Evolutionary conservation across 768 basidiomycete species (phyloP).

Genomic region (Termitomyces sp.): DNA sequence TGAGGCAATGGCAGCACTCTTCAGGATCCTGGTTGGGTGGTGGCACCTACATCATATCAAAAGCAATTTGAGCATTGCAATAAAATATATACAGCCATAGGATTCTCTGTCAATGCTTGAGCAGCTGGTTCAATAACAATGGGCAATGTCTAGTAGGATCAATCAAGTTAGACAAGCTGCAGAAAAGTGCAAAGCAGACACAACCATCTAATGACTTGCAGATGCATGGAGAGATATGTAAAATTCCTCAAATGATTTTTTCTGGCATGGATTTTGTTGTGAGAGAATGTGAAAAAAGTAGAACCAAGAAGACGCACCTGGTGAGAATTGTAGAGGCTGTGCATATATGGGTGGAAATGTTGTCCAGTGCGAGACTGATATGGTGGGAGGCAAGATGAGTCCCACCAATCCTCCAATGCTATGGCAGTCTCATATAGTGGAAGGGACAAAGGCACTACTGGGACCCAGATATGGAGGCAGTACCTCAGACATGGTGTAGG

Average conservation of each 20-base stretch:
- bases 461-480: no score
- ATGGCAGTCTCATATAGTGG: slow-evolving; percentile 9
- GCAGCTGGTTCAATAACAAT: background rate
- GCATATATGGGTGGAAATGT: slow-evolving; percentile 10
- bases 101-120: background rate
- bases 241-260: background rate
- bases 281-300: background rate
- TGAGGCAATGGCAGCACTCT: background rate
- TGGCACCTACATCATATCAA: background rate
- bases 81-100: background rate
- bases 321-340: background rate
- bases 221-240: slow-evolving; percentile 1
- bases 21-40: background rate
- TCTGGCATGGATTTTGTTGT: background rate
- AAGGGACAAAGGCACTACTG: no score
- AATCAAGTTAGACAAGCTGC: background rate
- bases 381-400: slow-evolving; percentile 11
- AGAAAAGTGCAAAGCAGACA: background rate
- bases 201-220: background rate
- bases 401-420: background rate
- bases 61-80: background rate
- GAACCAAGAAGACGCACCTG: background rate
- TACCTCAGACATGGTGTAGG: no score
- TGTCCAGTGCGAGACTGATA: slow-evolving; percentile 8
- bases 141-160: background rate